Conservation (phyloP, 306 rosid species). For the Vachellia collinsii region DNA sequence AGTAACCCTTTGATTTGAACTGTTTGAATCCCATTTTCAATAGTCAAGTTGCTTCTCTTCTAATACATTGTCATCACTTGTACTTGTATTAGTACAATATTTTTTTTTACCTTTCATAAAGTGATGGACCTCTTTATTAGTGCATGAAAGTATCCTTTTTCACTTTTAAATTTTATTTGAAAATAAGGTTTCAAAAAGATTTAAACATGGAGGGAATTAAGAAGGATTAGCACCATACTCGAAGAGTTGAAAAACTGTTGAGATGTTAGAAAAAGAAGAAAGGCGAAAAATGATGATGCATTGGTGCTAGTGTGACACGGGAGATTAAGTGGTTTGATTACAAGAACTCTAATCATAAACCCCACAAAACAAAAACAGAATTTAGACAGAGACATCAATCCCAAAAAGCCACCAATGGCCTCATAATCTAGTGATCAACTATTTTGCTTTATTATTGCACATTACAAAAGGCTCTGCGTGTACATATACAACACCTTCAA, state of each 20-base stretch:
- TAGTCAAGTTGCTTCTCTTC: not conserved
- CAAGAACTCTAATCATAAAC: constrained; percentile 49
- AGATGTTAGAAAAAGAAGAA: constrained; percentile 33
- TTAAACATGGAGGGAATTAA: constrained; percentile 5
- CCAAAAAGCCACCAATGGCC: constrained; percentile 59
- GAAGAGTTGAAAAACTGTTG: constrained; percentile 10
- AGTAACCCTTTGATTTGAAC: not conserved
- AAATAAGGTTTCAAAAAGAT: not conserved
- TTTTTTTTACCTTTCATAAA: not conserved
- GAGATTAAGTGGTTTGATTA: constrained; percentile 59
- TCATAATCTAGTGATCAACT: constrained; percentile 38
- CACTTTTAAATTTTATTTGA: not conserved
- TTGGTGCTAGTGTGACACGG: constrained; percentile 37
- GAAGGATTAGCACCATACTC: constrained; percentile 13
- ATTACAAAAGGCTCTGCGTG: constrained; percentile 47
- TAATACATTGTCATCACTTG: constrained; percentile 2
- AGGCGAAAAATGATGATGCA: constrained; percentile 44
- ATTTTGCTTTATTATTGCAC: constrained; percentile 8
- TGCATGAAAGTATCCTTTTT: not conserved
- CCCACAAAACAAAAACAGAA: constrained; percentile 55
- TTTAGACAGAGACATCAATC: constrained; percentile 58
- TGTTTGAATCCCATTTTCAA: not conserved
- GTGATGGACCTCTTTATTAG: not conserved
- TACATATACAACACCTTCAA: constrained; percentile 15
- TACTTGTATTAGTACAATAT: constrained; percentile 5